These are phyloP conservation scores for Epichloe amarillans DNA, from an alignment of 2,329 filamentous ascomycete genomes.

Conservation along the genomic window DNA sequence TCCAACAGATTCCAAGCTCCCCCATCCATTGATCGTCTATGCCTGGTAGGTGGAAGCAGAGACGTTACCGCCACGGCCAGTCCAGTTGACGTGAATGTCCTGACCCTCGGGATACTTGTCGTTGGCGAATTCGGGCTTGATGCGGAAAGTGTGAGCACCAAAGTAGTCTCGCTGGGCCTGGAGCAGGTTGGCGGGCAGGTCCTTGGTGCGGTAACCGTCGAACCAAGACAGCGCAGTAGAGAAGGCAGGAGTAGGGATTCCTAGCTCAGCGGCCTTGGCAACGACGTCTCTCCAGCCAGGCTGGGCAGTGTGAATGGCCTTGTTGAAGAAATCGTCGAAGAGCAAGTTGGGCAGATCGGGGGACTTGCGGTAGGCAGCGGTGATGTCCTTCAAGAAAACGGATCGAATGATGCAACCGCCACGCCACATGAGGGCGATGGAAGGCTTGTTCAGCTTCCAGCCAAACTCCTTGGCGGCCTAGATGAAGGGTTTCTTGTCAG, in stretches of 20 bases:
- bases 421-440: conserved; percentile 99
- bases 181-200: conserved; percentile 93
- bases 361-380: conserved; percentile 86
- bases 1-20: not conserved
- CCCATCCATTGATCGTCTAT: conserved; percentile 37
- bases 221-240: conserved; percentile 96
- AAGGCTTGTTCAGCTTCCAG: conserved; percentile 99
- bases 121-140: conserved; percentile 69
- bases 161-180: conserved; percentile 99
- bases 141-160: conserved; percentile 79
- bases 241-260: conserved; percentile 94
- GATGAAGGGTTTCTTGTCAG: not conserved
- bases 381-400: conserved; percentile 99
- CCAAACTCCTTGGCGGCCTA: conserved; percentile 88
- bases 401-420: conserved; percentile 99
- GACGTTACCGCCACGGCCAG: conserved; percentile 90
- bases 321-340: conserved; percentile 99
- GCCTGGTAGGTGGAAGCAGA: conserved; percentile 96
- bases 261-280: conserved; percentile 80
- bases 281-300: conserved; percentile 84
- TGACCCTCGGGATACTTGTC: conserved; percentile 71
- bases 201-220: conserved; percentile 94
- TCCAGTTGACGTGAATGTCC: conserved; percentile 99
- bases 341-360: conserved; percentile 94
- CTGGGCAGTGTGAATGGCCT: conserved; percentile 95